These are phyloP conservation scores for Malbranchea cinnamomea DNA, from an alignment of 2,329 filamentous ascomycete species.

Conservation along the genomic window DNA sequence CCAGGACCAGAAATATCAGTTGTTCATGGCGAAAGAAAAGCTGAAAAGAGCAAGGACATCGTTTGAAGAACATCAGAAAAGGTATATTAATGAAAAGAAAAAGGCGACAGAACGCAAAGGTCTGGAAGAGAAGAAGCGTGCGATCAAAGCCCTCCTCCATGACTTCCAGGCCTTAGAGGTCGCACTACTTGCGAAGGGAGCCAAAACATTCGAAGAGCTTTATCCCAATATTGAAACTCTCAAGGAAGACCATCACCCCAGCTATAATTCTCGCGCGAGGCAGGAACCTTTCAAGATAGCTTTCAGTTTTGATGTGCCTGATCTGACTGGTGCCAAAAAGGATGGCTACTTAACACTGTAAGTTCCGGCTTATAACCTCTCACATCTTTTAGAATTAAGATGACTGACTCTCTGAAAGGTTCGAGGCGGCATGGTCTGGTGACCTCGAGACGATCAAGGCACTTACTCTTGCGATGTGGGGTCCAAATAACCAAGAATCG, in stretches of 20 bases:
- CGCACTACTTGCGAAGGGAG: conserved; percentile 41
- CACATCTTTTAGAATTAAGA: neutral
- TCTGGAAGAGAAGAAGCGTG: neutral
- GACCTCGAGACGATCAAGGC: conserved; percentile 44
- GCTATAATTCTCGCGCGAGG: neutral
- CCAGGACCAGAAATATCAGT: conserved; percentile 3
- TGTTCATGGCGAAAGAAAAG: conserved; percentile 1
- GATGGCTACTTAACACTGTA: conserved; percentile 3
- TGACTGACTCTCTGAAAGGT: conserved; percentile 6
- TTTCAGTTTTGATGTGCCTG: conserved; percentile 1
- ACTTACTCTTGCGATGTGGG: conserved; percentile 22
- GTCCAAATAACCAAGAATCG: conserved; percentile 32
- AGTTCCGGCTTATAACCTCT: neutral
- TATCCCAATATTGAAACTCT: conserved; percentile 31
- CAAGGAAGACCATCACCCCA: neutral
- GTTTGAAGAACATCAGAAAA: no score
- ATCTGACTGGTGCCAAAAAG: neutral
- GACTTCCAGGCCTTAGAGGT: conserved; percentile 43
- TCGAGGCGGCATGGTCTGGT: conserved; percentile 52
- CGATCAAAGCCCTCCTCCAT: conserved; percentile 5
- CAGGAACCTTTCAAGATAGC: neutral
- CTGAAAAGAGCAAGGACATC: conserved; percentile 4
- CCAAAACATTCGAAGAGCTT: conserved; percentile 52
- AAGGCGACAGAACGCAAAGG: conserved; percentile 1
- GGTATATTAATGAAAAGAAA: conserved; percentile 24